Conservation (phyloP, 2,329 filamentous ascomycete species). For the Botrytis medusae region DNA sequence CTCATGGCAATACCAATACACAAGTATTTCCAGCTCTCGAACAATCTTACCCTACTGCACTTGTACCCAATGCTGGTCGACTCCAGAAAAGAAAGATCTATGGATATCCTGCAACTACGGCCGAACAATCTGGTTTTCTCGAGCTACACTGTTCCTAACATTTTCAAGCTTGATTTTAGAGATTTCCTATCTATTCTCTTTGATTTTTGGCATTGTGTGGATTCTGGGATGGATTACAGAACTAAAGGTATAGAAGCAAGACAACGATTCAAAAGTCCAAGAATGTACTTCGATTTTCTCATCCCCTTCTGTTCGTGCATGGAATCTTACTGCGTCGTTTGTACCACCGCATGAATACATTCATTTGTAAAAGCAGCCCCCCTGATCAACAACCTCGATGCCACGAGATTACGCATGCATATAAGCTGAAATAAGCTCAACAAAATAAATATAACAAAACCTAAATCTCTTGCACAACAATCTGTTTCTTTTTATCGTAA, state of each 20-base stretch:
- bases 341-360: neutral
- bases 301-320: neutral
- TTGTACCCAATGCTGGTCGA: neutral
- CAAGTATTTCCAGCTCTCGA: neutral
- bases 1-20: neutral
- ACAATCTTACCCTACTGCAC: neutral
- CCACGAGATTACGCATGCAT: neutral
- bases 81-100: neutral
- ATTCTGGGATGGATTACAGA: neutral
- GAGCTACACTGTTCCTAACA: neutral
- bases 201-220: neutral
- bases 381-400: neutral
- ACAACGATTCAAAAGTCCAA: rapidly evolving
- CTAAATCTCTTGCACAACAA: neutral
- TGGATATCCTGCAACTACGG: neutral
- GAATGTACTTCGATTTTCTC: neutral
- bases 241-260: neutral
- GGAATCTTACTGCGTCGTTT: neutral
- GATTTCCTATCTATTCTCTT: neutral
- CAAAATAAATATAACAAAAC: neutral
- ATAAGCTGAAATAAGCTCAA: neutral
- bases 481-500: neutral
- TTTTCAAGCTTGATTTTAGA: neutral
- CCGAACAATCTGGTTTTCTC: neutral
- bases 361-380: neutral